phyloP scores from a whole-genome alignment of 169 alveolate genomes.

The Babesia caballi region DNA sequence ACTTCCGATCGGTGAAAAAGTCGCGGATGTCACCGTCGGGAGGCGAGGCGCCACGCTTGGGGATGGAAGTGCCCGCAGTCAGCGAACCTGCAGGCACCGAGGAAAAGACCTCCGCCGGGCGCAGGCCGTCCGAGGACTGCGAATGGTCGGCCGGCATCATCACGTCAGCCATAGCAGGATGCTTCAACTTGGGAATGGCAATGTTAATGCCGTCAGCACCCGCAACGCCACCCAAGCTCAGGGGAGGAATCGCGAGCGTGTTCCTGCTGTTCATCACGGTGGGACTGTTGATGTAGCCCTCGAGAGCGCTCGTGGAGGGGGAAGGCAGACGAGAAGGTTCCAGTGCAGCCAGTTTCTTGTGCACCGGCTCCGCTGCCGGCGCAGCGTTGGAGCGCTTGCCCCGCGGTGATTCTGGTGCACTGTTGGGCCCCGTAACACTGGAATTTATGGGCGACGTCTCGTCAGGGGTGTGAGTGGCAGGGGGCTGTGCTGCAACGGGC shows the following conservation, averaged over 20 bases:
- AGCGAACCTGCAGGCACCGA: background rate
- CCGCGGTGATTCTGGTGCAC: background rate
- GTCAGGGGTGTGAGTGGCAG: background rate
- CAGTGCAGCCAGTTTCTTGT: background rate
- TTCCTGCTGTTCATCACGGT: background rate
- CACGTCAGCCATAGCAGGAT: background rate
- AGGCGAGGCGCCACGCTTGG: background rate
- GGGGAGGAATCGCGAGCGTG: background rate
- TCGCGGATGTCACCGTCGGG: background rate
- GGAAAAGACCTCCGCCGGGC: background rate
- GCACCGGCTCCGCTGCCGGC: background rate
- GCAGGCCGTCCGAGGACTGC: background rate
- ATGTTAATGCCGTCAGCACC: background rate
- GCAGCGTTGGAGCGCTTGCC: background rate
- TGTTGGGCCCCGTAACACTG: background rate
- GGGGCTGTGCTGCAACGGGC: background rate
- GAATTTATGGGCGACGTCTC: background rate
- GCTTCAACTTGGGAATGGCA: constrained; percentile 28
- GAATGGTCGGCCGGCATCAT: background rate
- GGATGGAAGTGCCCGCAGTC: background rate
- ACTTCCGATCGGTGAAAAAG: background rate
- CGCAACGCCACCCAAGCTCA: background rate
- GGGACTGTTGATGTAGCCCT: background rate
- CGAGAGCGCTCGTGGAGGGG: background rate
- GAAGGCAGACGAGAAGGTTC: background rate